These are phyloP conservation scores for Wickerhamiella parazyma DNA, from an alignment of 805 yeast genomes.

Conservation along the genomic window DNA sequence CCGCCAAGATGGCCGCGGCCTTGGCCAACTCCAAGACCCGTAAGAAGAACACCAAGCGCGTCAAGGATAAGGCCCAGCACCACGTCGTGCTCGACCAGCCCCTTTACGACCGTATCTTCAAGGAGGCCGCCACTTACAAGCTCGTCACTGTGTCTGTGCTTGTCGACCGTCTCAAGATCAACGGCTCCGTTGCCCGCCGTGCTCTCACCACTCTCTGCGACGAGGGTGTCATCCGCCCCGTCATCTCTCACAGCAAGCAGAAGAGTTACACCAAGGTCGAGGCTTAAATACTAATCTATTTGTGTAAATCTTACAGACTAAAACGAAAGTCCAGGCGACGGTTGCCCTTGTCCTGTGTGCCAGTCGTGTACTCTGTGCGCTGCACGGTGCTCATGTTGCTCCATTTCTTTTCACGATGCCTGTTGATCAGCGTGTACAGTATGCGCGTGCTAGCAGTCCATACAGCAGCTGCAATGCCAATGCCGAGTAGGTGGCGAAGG, in stretches of 20 bases:
- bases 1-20: conserved; percentile 99
- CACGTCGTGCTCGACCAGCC: conserved; percentile 95
- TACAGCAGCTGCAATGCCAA: conserved; percentile 17
- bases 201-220: conserved; percentile 92
- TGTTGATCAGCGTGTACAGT: conserved; percentile 26
- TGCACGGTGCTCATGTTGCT: conserved; percentile 36
- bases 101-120: conserved; percentile 96
- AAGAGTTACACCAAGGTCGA: conserved; percentile 57
- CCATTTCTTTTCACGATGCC: conserved; percentile 36
- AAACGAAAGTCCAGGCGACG: conserved; percentile 42
- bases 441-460: conserved; percentile 19
- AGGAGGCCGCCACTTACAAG: conserved; percentile 99
- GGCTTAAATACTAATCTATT: conserved; percentile 13
- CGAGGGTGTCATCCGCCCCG: conserved; percentile 89
- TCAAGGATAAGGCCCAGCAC: conserved; percentile 99
- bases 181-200: conserved; percentile 98
- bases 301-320: conserved; percentile 1
- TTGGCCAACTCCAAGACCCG: conserved; percentile 99
- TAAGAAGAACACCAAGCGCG: conserved; percentile 99
- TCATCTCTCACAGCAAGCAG: conserved; percentile 93
- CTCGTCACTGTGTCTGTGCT: conserved; percentile 94
- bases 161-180: conserved; percentile 98
- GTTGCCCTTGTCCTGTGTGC: conserved; percentile 41
- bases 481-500: conserved; percentile 27
- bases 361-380: conserved; percentile 33